These are phyloP conservation scores for Castanea mollissima DNA, from an alignment of 306 rosid genomes.

Conservation along the genomic window DNA sequence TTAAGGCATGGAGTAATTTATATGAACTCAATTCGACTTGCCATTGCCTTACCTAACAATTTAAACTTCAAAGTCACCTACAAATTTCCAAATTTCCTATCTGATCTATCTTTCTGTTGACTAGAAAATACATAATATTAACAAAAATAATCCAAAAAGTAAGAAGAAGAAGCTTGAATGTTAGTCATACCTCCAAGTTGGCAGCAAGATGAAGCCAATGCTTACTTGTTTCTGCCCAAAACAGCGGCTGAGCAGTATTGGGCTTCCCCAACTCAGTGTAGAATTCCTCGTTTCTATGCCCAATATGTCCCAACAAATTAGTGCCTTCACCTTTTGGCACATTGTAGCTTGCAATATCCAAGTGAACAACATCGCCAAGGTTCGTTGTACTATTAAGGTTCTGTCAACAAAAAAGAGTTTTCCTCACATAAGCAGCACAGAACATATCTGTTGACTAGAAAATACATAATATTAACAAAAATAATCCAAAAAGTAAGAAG, in stretches of 20 bases:
- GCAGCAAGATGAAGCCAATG: constrained; percentile 44
- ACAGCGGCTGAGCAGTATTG: constrained; percentile 9
- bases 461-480: too few relatives aligned
- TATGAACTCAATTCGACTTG: too few relatives aligned
- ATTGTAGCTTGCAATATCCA: constrained; percentile 34
- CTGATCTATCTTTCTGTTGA: too few relatives aligned
- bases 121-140: too few relatives aligned
- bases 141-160: background rate
- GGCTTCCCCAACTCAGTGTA: constrained; percentile 28
- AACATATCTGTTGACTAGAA: too few relatives aligned
- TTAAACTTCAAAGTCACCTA: too few relatives aligned
- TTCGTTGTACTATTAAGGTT: constrained; percentile 29
- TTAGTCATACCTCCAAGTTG: constrained; percentile 27
- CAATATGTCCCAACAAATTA: constrained; percentile 39
- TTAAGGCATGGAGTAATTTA: too few relatives aligned
- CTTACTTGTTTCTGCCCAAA: constrained; percentile 31
- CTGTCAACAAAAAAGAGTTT: background rate
- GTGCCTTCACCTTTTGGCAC: constrained; percentile 30
- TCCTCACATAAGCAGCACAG: background rate
- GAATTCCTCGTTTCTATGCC: constrained; percentile 21
- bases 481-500: background rate
- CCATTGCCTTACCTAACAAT: too few relatives aligned
- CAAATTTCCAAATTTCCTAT: too few relatives aligned
- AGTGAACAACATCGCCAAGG: constrained; percentile 9
- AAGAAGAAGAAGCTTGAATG: background rate